phyloP scores from a whole-genome alignment of 352 stramenopile species.

The Phytophthora europaea region DNA sequence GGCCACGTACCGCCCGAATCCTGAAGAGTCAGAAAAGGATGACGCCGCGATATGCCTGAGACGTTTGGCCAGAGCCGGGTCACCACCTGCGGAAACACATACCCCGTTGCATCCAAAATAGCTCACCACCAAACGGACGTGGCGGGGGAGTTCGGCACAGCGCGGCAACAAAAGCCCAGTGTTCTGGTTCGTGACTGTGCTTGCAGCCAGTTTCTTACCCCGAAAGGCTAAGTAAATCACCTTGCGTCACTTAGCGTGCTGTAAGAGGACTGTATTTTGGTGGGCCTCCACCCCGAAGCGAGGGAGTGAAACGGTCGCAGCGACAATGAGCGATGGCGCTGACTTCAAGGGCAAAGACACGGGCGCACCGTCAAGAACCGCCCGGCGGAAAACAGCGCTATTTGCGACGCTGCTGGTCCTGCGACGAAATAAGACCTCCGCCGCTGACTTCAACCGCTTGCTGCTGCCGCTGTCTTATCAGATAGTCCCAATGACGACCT shows the following conservation, averaged over 20 bases:
- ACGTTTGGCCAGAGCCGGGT: constrained; percentile 36
- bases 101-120: neutral
- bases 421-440: constrained; percentile 3
- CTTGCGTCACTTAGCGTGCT: constrained; percentile 7
- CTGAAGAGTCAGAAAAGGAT: constrained; percentile 39
- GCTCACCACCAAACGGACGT: constrained; percentile 1
- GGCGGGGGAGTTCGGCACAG: neutral
- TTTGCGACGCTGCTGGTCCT: constrained; percentile 1
- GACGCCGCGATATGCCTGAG: constrained; percentile 17
- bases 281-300: neutral
- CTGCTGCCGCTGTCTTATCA: neutral
- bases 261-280: neutral
- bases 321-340: constrained; percentile 4
- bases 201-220: constrained; percentile 12
- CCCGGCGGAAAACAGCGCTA: neutral
- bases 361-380: neutral
- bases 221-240: constrained; percentile 6
- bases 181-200: constrained; percentile 6
- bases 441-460: neutral
- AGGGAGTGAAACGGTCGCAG: neutral
- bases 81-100: neutral
- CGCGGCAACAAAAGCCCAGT: neutral
- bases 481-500: constrained; percentile 7
- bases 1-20: constrained; percentile 35
- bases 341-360: constrained; percentile 14